A percentile compares a stretch with the other conserved stretches of the same genome.
These are phyloP conservation scores for Metschnikowia henanensis DNA, from an alignment of 805 yeast genomes.

Conservation along the genomic window DNA sequence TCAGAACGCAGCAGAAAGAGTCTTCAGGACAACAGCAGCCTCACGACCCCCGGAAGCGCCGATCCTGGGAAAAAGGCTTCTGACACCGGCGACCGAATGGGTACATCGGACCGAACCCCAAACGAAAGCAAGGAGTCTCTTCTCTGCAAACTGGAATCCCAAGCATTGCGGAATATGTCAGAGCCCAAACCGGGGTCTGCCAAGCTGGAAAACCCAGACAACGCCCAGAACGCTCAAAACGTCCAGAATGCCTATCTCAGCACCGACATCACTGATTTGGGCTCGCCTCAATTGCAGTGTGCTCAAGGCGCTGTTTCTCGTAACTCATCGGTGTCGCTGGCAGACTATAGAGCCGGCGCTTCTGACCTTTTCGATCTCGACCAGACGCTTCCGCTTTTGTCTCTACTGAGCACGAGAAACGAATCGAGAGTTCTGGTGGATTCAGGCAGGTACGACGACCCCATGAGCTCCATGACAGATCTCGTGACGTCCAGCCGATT, in stretches of 20 bases:
- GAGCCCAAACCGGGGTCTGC: no score
- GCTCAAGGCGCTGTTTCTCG: conserved; percentile 8
- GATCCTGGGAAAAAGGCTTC: neutral
- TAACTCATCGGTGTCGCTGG: conserved; percentile 18
- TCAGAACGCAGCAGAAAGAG: neutral
- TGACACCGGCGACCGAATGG: neutral
- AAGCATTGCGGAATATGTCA: no score
- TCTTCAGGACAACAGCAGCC: neutral
- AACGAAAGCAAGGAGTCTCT: neutral
- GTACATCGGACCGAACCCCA: neutral
- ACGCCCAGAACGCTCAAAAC: no score
- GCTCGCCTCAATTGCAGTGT: neutral
- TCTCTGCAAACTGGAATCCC: no score
- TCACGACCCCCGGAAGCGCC: neutral
- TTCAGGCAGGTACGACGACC: conserved; percentile 4
- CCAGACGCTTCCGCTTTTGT: conserved; percentile 18
- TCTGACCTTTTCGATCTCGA: conserved; percentile 11
- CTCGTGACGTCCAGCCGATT: conserved; percentile 14
- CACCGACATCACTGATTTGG: conserved; percentile 11
- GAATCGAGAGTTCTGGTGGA: conserved; percentile 12
- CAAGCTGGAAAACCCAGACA: no score
- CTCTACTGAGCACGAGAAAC: conserved; percentile 10
- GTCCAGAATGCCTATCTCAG: neutral
- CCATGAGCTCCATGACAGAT: conserved; percentile 16
- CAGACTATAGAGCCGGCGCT: conserved; percentile 3